Percentiles rank a stretch among this genome's conserved stretches.
phyloP scores from a whole-genome alignment of 192 early-diverging fungal species.

The Gamsiella multidivaricata region DNA sequence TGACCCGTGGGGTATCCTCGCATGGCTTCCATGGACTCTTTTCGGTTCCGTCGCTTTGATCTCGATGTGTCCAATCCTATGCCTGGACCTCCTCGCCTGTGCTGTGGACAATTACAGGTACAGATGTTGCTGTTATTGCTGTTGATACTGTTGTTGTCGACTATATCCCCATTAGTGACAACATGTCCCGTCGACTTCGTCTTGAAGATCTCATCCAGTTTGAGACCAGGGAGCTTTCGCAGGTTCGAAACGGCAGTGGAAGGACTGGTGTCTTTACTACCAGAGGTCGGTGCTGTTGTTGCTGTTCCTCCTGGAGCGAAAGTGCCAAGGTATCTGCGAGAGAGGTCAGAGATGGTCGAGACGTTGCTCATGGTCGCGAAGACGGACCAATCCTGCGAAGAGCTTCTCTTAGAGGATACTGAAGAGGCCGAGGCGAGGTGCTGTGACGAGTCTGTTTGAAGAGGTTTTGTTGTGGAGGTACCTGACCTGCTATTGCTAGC shows the following conservation, averaged over 20 bases:
- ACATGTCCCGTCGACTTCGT: slow-evolving; percentile 4
- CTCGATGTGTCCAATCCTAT: not conserved
- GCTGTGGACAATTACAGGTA: slow-evolving; percentile 34
- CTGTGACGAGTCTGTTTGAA: not conserved
- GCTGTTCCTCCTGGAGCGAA: not conserved
- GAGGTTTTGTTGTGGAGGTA: not conserved
- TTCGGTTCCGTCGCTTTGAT: slow-evolving; percentile 14
- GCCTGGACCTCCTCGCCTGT: not conserved
- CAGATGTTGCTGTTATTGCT: slow-evolving; percentile 9
- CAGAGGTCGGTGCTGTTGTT: not conserved
- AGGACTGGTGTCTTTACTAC: not conserved
- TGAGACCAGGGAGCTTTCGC: slow-evolving; percentile 7
- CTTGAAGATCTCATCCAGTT: slow-evolving; percentile 34
- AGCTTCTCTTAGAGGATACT: not conserved
- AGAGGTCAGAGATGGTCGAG: slow-evolving; percentile 25
- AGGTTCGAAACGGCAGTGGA: slow-evolving; percentile 1
- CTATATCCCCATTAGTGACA: not conserved
- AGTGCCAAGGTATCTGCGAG: slow-evolving; percentile 8
- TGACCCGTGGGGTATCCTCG: slow-evolving; percentile 48
- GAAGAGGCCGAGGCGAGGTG: not conserved
- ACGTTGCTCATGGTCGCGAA: slow-evolving; percentile 54
- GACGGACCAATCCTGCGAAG: slow-evolving; percentile 39
- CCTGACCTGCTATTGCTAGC: not conserved
- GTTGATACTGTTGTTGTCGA: not conserved
- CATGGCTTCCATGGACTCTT: slow-evolving; percentile 12